These are phyloP conservation scores for Ophiocordyceps camponoti-rufipedis DNA, from an alignment of 2,329 filamentous ascomycete species.

Conservation along the genomic window DNA sequence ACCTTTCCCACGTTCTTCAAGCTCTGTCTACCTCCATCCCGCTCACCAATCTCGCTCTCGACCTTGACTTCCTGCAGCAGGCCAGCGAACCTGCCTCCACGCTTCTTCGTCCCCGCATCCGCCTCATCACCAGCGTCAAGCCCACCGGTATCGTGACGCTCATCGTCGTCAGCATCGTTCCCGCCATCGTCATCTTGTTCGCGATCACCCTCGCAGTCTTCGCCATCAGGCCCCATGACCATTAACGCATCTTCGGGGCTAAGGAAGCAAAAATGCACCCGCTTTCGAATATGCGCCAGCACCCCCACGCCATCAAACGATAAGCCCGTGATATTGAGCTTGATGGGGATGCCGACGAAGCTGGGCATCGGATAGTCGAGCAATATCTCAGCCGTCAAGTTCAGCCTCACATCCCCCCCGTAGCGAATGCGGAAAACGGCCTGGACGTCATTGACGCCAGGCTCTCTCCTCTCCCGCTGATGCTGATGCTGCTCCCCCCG, in stretches of 20 bases:
- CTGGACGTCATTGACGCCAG: slow-evolving; percentile 71
- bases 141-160: too few relatives aligned
- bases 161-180: too few relatives aligned
- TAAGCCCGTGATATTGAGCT: slow-evolving; percentile 84
- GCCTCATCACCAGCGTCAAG: slow-evolving; percentile 7
- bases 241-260: slow-evolving; percentile 79
- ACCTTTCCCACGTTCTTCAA: slow-evolving; percentile 98
- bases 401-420: slow-evolving; percentile 69
- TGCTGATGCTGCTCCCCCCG: not conserved
- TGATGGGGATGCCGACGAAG: slow-evolving; percentile 89
- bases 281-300: slow-evolving; percentile 73
- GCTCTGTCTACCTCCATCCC: slow-evolving; percentile 81
- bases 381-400: slow-evolving; percentile 84
- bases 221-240: slow-evolving; percentile 36
- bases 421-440: slow-evolving; percentile 85
- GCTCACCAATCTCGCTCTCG: slow-evolving; percentile 91
- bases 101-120: slow-evolving; percentile 8
- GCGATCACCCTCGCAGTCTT: slow-evolving; percentile 7
- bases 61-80: slow-evolving; percentile 77
- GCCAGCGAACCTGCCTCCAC: slow-evolving; percentile 38
- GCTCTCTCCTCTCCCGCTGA: slow-evolving; percentile 35
- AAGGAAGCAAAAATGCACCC: slow-evolving; percentile 86
- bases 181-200: not conserved
- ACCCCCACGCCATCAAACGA: slow-evolving; percentile 93
- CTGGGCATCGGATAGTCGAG: slow-evolving; percentile 97